These are phyloP conservation scores for Penicillium steckii DNA, from an alignment of 495 filamentous ascomycete genomes.

Conservation along the genomic window DNA sequence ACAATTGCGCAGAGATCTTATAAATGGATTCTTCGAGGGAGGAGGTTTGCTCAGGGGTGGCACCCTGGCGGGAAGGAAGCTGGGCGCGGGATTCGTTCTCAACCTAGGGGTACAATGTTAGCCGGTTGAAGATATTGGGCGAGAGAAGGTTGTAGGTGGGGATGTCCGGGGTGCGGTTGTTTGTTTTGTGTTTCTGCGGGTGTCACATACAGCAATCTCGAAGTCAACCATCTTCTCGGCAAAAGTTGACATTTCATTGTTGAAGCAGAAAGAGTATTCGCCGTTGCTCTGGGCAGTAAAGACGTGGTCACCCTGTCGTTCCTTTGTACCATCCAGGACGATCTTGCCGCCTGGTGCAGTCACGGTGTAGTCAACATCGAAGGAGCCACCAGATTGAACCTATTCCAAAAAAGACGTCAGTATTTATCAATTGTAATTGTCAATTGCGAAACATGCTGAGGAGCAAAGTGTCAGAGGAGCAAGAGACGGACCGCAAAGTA, in stretches of 20 bases:
- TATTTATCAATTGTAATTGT: neutral
- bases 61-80: constrained; percentile 88
- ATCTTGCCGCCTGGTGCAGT: constrained; percentile 77
- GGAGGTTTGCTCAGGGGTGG: constrained; percentile 85
- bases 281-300: constrained; percentile 93
- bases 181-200: constrained; percentile 1
- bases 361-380: constrained; percentile 93
- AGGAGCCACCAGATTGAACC: constrained; percentile 95
- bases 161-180: neutral
- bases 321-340: constrained; percentile 85
- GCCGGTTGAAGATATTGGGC: neutral
- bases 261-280: constrained; percentile 97
- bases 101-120: constrained; percentile 55
- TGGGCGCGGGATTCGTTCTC: constrained; percentile 85
- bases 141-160: neutral
- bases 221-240: constrained; percentile 99
- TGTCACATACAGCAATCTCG: constrained; percentile 82
- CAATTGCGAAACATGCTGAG: neutral
- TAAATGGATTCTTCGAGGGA: constrained; percentile 92
- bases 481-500: constrained; percentile 87
- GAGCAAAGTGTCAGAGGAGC: neutral
- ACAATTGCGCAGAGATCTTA: constrained; percentile 90
- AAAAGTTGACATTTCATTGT: constrained; percentile 97
- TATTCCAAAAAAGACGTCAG: no score
- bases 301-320: constrained; percentile 96